Conservation (phyloP, 495 filamentous ascomycete species). For the Penicillium arizonense region DNA sequence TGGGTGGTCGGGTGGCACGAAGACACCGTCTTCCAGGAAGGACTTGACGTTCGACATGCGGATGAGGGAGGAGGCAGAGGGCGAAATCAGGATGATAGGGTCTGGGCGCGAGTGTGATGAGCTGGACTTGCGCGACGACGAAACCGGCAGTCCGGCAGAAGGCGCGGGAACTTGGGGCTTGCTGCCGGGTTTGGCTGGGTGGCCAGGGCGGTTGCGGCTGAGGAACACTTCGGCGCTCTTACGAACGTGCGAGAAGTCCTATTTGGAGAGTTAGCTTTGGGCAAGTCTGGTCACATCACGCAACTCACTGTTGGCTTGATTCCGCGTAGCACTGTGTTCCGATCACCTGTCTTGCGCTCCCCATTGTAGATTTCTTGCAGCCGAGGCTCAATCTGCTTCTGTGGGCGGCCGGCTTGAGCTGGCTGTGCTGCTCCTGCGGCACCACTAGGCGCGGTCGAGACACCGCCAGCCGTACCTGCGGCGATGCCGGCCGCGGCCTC, state of each 20-base stretch:
- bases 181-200: slow-evolving; percentile 40
- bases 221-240: slow-evolving; percentile 83
- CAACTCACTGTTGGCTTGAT: slow-evolving; percentile 81
- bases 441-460: slow-evolving; percentile 37
- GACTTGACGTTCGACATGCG: slow-evolving; percentile 95
- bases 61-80: slow-evolving; percentile 96
- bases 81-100: slow-evolving; percentile 96
- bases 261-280: background rate
- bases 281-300: background rate
- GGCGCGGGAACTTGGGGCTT: slow-evolving; percentile 39
- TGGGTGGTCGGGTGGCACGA: slow-evolving; percentile 71
- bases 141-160: slow-evolving; percentile 39
- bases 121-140: slow-evolving; percentile 47
- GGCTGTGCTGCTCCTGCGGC: slow-evolving; percentile 50
- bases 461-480: slow-evolving; percentile 42
- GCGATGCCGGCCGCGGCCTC: slow-evolving; percentile 39
- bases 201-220: slow-evolving; percentile 51
- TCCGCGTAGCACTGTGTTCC: slow-evolving; percentile 82
- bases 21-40: slow-evolving; percentile 86
- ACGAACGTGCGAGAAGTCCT: slow-evolving; percentile 96
- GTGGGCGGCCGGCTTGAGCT: slow-evolving; percentile 42
- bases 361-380: slow-evolving; percentile 85
- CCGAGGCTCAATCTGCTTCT: slow-evolving; percentile 71
- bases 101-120: slow-evolving; percentile 66
- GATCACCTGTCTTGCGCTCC: slow-evolving; percentile 87